phyloP scores from a whole-genome alignment of 2,329 filamentous ascomycete species.

The Fusarium neocosmosporiellum region DNA sequence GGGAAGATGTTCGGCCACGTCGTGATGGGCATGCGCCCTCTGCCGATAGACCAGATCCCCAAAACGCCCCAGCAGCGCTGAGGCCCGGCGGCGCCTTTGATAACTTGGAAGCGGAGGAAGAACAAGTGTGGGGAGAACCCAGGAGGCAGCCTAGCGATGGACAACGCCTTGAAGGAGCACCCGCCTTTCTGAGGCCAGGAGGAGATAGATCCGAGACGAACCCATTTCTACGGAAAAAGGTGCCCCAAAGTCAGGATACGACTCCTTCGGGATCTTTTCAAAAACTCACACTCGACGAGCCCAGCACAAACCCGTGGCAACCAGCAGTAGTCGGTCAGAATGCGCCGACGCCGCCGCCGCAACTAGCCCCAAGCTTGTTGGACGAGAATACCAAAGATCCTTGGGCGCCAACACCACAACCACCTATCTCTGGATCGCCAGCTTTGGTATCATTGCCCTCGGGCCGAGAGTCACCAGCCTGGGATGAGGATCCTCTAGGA shows the following conservation, averaged over 20 bases:
- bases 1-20: slow-evolving; percentile 39
- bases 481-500: slow-evolving; percentile 52
- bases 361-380: slow-evolving; percentile 28
- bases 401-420: slow-evolving; percentile 46
- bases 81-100: slow-evolving; percentile 45
- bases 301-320: slow-evolving; percentile 52
- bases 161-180: slow-evolving; percentile 37
- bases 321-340: slow-evolving; percentile 39
- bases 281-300: slow-evolving; percentile 55
- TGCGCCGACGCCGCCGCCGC: slow-evolving; percentile 9
- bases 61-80: slow-evolving; percentile 47
- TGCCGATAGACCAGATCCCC: not conserved
- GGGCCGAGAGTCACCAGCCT: slow-evolving; percentile 51
- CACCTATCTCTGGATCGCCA: slow-evolving; percentile 44
- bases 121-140: slow-evolving; percentile 48
- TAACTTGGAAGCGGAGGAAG: slow-evolving; percentile 41
- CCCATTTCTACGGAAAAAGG: slow-evolving; percentile 64
- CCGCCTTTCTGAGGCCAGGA: slow-evolving; percentile 50
- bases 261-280: slow-evolving; percentile 54
- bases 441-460: slow-evolving; percentile 52
- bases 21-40: slow-evolving; percentile 19
- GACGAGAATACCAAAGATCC: slow-evolving; percentile 45
- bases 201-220: slow-evolving; percentile 58
- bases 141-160: slow-evolving; percentile 28
- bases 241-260: slow-evolving; percentile 40